Percentiles rank a stretch among this genome's conserved stretches.
These are phyloP conservation scores for Lindgomyces ingoldianus DNA, from an alignment of 495 filamentous ascomycete species.

Conservation along the genomic window DNA sequence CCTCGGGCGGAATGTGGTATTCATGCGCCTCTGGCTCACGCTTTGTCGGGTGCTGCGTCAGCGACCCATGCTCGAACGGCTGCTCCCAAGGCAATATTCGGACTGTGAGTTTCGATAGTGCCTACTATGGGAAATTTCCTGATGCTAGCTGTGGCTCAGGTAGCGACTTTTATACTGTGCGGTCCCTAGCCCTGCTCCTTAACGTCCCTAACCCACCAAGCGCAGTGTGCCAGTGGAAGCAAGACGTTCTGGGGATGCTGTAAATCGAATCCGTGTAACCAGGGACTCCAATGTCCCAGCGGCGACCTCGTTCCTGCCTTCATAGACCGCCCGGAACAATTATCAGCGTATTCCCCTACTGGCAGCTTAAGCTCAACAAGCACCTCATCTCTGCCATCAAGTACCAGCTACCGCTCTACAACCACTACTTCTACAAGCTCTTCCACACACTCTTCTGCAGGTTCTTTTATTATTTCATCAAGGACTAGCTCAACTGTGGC, in stretches of 20 bases:
- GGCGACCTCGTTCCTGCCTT: constrained; percentile 13
- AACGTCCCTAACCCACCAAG: constrained; percentile 1
- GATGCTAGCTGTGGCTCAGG: constrained; percentile 13
- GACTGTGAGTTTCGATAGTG: constrained; percentile 1
- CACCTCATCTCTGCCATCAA: constrained; percentile 1
- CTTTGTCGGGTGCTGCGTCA: constrained; percentile 14
- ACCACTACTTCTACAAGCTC: background rate
- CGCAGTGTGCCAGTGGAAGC: background rate
- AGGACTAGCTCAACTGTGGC: background rate
- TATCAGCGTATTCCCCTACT: constrained; percentile 3
- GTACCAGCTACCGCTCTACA: background rate
- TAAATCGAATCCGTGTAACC: constrained; percentile 10
- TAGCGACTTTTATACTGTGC: constrained; percentile 15
- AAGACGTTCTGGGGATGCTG: constrained; percentile 14
- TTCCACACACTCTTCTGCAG: background rate
- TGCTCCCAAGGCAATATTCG: constrained; percentile 11
- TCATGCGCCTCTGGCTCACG: constrained; percentile 7
- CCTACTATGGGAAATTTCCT: constrained; percentile 9
- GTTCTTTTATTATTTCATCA: background rate
- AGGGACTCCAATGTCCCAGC: constrained; percentile 2
- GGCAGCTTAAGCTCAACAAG: constrained; percentile 2
- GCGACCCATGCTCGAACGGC: constrained; percentile 12
- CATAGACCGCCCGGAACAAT: constrained; percentile 2
- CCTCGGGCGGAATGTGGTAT: constrained; percentile 12
- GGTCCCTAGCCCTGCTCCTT: background rate